Evolutionary conservation across 2,329 filamentous ascomycete species (phyloP), one percentile per base, ranked within the genome.

Genomic region (Amylocarpus encephaloides): DNA sequence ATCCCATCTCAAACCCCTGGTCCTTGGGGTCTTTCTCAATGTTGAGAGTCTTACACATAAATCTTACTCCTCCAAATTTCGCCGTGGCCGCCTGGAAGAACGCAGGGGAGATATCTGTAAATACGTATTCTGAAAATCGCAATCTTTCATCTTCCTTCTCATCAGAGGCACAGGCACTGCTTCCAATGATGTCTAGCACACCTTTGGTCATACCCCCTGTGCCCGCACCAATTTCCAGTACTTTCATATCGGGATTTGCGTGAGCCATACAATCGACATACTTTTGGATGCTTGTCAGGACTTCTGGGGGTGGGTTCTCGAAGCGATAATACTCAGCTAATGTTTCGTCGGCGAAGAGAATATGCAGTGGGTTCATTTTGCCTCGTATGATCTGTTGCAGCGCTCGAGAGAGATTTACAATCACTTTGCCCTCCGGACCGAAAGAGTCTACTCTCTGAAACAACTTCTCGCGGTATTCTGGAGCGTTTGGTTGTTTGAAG

Each of bases 1-100:
- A 54, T 0, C 53, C 30, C 39, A 66, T 33, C 16, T 40, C 35
- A 26, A 55, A 71, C 0, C 66, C 69, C 42, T 73, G 70, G 1
- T 49, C 40, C 0, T 35, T 30, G 1, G 62, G 55, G 26, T 62
- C 55, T 6, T 62, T 58, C 16, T 59, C 62, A 7, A 69, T 59
- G 36, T 73, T 64, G 5, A 72, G 60, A 2, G 58, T 61, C 30
- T 65, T 65, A 55, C 66, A 72, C 5, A 49, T 59, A 52, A 71
- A 26, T 18, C 39, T 15, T 16, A 11, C 1, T 30, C 50, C 13
- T 43, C 56, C 10, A 7, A 66, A 62, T 10, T 50, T 47, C 33
- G 62, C 54, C 19, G 59, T 51, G 0, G 67, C 69, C 1, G 59
- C 54, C 13, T 67, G 65, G 46, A 75, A 72, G 59, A 71, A 71